Evolutionary conservation across 768 basidiomycete genomes (phyloP).

Genomic region (Leucosporidium yakuticum): DNA sequence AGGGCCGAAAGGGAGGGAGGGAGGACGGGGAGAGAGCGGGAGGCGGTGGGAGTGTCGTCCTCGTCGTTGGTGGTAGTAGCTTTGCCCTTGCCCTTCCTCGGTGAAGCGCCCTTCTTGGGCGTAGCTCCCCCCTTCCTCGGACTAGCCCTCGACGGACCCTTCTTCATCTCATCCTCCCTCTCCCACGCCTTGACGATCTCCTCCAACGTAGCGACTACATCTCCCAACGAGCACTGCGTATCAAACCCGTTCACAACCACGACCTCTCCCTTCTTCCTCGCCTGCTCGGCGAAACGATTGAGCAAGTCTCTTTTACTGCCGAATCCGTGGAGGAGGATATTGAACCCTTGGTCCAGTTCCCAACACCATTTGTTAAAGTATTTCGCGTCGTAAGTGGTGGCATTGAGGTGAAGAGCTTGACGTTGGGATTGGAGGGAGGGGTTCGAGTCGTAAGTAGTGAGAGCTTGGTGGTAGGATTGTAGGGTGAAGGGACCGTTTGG

Average conservation of each 20-base stretch:
- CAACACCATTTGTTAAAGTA: slow-evolving; percentile 57
- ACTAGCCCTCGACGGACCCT: neutral
- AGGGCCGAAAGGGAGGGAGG: slow-evolving; percentile 43
- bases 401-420: neutral
- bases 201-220: slow-evolving; percentile 48
- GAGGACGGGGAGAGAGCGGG: slow-evolving; percentile 37
- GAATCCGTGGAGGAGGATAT: slow-evolving; percentile 77
- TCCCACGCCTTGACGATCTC: slow-evolving; percentile 9
- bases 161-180: neutral
- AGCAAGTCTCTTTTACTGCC: slow-evolving; percentile 77
- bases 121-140: slow-evolving; percentile 9
- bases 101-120: neutral
- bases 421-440: neutral
- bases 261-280: slow-evolving; percentile 57
- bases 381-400: slow-evolving; percentile 37
- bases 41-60: slow-evolving; percentile 43
- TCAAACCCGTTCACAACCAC: slow-evolving; percentile 73
- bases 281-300: slow-evolving; percentile 64
- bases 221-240: slow-evolving; percentile 61
- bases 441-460: slow-evolving; percentile 11
- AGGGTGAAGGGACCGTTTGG: slow-evolving; percentile 54
- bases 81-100: slow-evolving; percentile 8
- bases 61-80: neutral
- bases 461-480: slow-evolving; percentile 46
- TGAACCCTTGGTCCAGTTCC: slow-evolving; percentile 79